Percentiles rank a stretch among this genome's conserved stretches.
Evolutionary conservation across 2,329 filamentous ascomycete species (phyloP).

Genomic region (Aotearoamyces nothofagi): DNA sequence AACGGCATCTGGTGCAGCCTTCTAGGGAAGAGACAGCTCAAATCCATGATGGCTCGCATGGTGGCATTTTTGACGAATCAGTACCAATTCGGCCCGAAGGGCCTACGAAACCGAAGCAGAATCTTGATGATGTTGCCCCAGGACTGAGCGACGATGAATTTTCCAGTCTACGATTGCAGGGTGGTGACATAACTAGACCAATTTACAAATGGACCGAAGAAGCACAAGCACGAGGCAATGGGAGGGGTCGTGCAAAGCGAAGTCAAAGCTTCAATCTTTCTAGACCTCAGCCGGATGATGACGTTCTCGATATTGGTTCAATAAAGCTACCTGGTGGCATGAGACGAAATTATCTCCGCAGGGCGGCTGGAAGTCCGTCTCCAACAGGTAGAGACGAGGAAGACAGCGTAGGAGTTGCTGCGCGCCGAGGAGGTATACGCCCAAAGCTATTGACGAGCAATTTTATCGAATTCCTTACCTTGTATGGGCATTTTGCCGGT

Average conservation of each 20-base stretch:
- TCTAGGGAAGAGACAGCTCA: conserved; percentile 27
- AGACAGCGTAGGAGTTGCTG: conserved; percentile 21
- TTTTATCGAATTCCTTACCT: conserved; percentile 87
- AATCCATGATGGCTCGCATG: conserved; percentile 7
- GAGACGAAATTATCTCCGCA: conserved; percentile 72
- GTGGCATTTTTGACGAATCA: conserved; percentile 13
- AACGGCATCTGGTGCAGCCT: conserved; percentile 74
- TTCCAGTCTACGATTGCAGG: conserved; percentile 82
- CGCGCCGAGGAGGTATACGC: conserved; percentile 24
- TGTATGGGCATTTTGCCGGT: conserved; percentile 95
- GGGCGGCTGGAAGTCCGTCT: conserved; percentile 52
- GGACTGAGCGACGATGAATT: conserved; percentile 61
- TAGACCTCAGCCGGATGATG: conserved; percentile 64
- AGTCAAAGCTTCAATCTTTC: conserved; percentile 79
- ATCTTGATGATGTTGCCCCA: conserved; percentile 16
- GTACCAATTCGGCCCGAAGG: conserved; percentile 21
- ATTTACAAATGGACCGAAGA: conserved; percentile 97
- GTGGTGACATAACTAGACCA: conserved; percentile 84
- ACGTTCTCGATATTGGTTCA: conserved; percentile 64
- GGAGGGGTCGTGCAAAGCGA: conserved; percentile 42
- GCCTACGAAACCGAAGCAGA: conserved; percentile 19
- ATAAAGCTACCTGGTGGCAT: conserved; percentile 94
- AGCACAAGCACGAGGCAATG: conserved; percentile 48
- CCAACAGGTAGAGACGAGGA: conserved; percentile 20
- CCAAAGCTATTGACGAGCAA: conserved; percentile 70